Evolutionary conservation across 202 grass and related monocot species (phyloP), one percentile per base, ranked within the genome.

Genomic region (Brachypodium distachyon): DNA sequence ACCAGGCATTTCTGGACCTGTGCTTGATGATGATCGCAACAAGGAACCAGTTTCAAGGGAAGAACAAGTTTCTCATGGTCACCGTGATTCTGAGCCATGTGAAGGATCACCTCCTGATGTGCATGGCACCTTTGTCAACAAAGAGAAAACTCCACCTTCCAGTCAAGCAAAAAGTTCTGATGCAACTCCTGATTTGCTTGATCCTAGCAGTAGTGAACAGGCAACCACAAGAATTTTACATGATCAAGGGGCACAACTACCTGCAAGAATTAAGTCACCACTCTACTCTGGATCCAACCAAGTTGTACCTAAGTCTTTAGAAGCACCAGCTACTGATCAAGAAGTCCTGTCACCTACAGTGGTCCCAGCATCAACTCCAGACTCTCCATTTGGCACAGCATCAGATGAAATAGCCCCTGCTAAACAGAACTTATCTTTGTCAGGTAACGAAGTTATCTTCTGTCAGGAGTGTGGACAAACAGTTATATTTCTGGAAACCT

Each of bases 251-350:
- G 38, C 2, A 67, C 46, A 56, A 11, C 14, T 9, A 25, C 70
- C 40, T 65, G n/a, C 26, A 0, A 38, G 5, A 36, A 44, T 60
- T 28, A 57, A 57, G 11, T 11, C 4, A 0, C 10, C 23, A 13
- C 12, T 34, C 26, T 47, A 76, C 42, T 22, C n/a, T 41, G 28
- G 46, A 5, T 48, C 56, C 28, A 61, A 9, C 41, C 56, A 76
- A 54, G 50, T 66, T 49, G 9, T 73, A 48, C 59, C 28, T 67
- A 40, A 85, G 58, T 54, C 54, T 42, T 56, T n/a, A n/a, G n/a
- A n/a, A n/a, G n/a, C 18, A 52, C 36, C 74, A 37, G 44, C 27
- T 34, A 72, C 29, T 4, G 28, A 60, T 67, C 28, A 77, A 51
- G 23, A 40, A 28, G 29, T 29, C 31, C 10, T 33, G 44, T 8